Evolutionary conservation across 805 yeast genomes (phyloP).

Genomic region (Saccharomyces paradoxus): DNA sequence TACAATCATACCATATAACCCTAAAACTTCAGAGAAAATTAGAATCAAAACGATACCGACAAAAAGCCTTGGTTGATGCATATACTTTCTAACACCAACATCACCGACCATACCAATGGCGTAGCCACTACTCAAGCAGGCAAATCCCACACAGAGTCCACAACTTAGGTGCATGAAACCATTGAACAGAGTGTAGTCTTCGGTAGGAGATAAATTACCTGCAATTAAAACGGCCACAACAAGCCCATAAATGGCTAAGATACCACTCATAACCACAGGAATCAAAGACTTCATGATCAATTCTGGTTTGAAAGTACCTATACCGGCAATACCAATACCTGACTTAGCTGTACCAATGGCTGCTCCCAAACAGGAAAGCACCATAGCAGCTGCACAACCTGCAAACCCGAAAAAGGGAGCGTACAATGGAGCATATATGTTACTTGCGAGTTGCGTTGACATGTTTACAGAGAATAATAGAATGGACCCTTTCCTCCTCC

Average conservation of each 20-base stretch:
- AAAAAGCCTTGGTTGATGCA: conserved; percentile 82
- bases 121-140: conserved; percentile 93
- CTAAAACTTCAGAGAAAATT: conserved; percentile 87
- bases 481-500: neutral
- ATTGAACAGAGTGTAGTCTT: conserved; percentile 76
- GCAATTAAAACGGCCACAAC: conserved; percentile 96
- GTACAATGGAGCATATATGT: conserved; percentile 75
- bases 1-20: conserved; percentile 88
- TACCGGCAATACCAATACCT: conserved; percentile 96
- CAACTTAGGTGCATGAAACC: conserved; percentile 98
- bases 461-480: neutral
- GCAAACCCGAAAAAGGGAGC: conserved; percentile 98
- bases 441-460: conserved; percentile 7
- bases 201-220: conserved; percentile 72
- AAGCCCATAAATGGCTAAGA: conserved; percentile 89
- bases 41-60: conserved; percentile 85
- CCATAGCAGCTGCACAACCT: conserved; percentile 91
- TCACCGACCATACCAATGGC: conserved; percentile 94
- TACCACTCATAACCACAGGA: conserved; percentile 98
- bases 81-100: conserved; percentile 80
- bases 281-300: conserved; percentile 89
- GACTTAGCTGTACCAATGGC: conserved; percentile 98
- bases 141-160: conserved; percentile 92
- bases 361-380: conserved; percentile 92
- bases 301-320: conserved; percentile 96